phyloP scores from a whole-genome alignment of 2,329 filamentous ascomycete species.

The Curvularia eragrostidis region DNA sequence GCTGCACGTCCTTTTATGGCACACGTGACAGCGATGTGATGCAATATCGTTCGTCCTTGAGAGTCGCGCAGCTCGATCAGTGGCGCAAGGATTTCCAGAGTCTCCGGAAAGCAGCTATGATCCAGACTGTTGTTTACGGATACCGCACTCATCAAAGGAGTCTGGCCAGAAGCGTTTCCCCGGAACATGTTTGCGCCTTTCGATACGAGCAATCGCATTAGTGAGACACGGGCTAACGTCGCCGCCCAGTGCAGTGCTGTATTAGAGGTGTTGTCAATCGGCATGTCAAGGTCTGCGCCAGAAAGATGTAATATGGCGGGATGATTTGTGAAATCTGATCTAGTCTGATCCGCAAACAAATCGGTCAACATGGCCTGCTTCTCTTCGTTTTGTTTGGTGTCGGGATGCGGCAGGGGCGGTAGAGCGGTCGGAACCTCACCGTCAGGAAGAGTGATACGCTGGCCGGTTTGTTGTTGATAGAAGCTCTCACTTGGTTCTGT shows the following conservation, averaged over 20 bases:
- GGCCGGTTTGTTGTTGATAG: constrained; percentile 52
- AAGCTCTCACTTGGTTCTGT: constrained; percentile 85
- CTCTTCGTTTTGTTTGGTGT: constrained; percentile 71
- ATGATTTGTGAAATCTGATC: constrained; percentile 74
- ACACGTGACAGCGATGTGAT: constrained; percentile 95
- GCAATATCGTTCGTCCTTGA: constrained; percentile 87
- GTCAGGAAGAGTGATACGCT: constrained; percentile 54
- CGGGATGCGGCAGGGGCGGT: constrained; percentile 67
- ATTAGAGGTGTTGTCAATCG: constrained; percentile 86
- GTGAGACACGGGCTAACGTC: constrained; percentile 82
- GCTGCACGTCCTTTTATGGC: constrained; percentile 92
- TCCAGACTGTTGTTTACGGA: constrained; percentile 95
- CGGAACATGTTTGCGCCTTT: constrained; percentile 87
- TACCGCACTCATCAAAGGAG: constrained; percentile 89
- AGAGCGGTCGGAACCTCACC: constrained; percentile 66
- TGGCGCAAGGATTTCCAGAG: constrained; percentile 85
- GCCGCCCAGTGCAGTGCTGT: constrained; percentile 97
- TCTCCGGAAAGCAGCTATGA: constrained; percentile 84
- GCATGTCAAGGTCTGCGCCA: constrained; percentile 84
- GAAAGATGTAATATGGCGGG: constrained; percentile 78
- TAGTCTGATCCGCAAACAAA: constrained; percentile 61
- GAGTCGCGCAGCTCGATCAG: constrained; percentile 91
- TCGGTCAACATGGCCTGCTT: constrained; percentile 87
- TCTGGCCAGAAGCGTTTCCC: constrained; percentile 89
- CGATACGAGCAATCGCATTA: constrained; percentile 80